phyloP scores from a whole-genome alignment of 306 rosid species.

The Gastrolobium villosum region DNA sequence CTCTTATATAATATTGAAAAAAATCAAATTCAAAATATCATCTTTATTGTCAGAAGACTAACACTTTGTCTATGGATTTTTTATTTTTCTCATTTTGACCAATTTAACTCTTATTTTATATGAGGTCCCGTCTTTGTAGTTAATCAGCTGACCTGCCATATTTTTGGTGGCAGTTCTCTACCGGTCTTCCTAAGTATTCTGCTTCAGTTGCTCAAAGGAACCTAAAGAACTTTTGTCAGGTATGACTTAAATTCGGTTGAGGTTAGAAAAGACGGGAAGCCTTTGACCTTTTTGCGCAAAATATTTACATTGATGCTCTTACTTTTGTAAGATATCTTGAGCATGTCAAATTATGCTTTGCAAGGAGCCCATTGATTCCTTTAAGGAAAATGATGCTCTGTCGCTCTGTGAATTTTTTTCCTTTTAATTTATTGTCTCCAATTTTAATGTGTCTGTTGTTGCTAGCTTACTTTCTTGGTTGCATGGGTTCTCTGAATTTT shows the following conservation, averaged over 20 bases:
- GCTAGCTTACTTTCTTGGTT: neutral
- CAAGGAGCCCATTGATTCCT: neutral
- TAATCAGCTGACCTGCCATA: slow-evolving; percentile 41
- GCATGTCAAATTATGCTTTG: slow-evolving; percentile 18
- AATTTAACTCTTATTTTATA: slow-evolving; percentile 4
- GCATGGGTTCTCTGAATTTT: slow-evolving; percentile 16
- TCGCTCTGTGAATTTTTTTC: neutral
- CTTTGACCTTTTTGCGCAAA: neutral
- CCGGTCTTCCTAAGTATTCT: slow-evolving; percentile 83
- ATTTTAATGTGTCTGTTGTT: neutral
- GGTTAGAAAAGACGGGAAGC: neutral
- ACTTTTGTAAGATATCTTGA: slow-evolving; percentile 24
- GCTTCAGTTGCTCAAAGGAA: slow-evolving; percentile 85
- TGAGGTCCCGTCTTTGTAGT: slow-evolving; percentile 18
- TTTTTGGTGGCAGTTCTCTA: slow-evolving; percentile 69
- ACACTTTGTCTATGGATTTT: neutral
- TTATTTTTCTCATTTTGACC: neutral
- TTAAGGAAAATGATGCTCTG: slow-evolving; percentile 7
- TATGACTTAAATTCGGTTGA: slow-evolving; percentile 41
- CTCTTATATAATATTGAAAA: neutral
- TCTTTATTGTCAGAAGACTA: slow-evolving; percentile 5
- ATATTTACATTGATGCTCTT: neutral
- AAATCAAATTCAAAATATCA: neutral
- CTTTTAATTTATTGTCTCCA: neutral
- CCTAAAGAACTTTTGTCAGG: slow-evolving; percentile 79